A percentile compares a stretch with the other conserved stretches of the same genome.
Evolutionary conservation across 2,329 filamentous ascomycete species (phyloP).

Genomic region (Clonostachys rhizophaga): DNA sequence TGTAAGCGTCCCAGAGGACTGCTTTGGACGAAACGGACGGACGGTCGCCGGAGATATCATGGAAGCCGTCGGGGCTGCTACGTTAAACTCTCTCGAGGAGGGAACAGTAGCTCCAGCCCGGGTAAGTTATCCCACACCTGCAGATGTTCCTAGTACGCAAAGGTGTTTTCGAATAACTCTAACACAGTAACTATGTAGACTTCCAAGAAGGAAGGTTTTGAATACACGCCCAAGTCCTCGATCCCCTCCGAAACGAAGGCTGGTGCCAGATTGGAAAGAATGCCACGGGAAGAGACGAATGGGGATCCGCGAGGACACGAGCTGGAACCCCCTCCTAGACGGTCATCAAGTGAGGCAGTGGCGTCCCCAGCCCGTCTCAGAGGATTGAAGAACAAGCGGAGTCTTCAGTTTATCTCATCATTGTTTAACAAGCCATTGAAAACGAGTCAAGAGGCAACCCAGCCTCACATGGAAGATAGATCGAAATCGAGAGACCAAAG

Average conservation of each 20-base stretch:
- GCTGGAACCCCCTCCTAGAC: too few species aligned
- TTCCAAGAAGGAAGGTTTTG: not conserved
- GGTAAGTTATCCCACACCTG: too few species aligned
- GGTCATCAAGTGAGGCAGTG: not conserved
- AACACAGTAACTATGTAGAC: conserved; percentile 2
- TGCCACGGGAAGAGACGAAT: too few species aligned
- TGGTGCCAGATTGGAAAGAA: too few species aligned
- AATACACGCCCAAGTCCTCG: too few species aligned
- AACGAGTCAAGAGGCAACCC: not conserved
- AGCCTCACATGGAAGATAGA: not conserved
- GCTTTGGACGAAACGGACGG: conserved; percentile 64
- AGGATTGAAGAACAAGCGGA: not conserved
- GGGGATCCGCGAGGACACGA: too few species aligned
- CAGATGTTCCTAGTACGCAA: not conserved
- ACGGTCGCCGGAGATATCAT: conserved; percentile 68
- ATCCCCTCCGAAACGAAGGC: too few species aligned
- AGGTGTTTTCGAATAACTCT: not conserved
- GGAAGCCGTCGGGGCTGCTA: not conserved
- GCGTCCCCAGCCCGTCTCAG: not conserved
- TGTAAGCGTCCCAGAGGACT: conserved; percentile 63
- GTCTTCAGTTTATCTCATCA: not conserved
- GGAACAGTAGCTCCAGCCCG: too few species aligned
- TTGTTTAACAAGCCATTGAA: not conserved
- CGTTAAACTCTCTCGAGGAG: not conserved
- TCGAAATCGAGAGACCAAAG: not conserved